Conservation (phyloP, 345 rosid genomes). For the Melastoma malabathricum region DNA sequence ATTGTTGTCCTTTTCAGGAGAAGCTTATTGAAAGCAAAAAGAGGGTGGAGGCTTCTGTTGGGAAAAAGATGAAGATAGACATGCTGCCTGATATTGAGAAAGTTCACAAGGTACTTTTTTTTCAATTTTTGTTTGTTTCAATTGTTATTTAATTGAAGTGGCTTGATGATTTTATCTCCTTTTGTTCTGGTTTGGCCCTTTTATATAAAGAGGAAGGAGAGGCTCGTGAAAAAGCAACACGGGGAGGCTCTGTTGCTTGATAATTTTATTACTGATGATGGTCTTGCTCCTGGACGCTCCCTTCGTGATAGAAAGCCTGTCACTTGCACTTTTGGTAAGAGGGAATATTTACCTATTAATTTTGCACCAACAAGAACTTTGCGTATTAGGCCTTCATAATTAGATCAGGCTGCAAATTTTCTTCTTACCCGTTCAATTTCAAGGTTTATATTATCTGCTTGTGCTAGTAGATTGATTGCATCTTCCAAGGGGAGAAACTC, state of each 20-base stretch:
- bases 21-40: constrained; percentile 74
- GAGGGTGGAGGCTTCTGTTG: constrained; percentile 77
- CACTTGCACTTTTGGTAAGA: constrained; percentile 81
- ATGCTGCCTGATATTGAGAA: constrained; percentile 96
- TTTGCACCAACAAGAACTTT: too few relatives aligned
- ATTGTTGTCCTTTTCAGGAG: constrained; percentile 39
- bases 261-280: constrained; percentile 53
- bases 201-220: constrained; percentile 62
- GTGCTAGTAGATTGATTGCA: too few relatives aligned
- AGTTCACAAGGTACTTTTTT: constrained; percentile 74
- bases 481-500: too few relatives aligned
- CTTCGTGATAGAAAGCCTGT: constrained; percentile 94
- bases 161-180: constrained; percentile 4
- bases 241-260: constrained; percentile 83
- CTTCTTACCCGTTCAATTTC: too few relatives aligned
- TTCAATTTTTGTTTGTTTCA: constrained; percentile 3
- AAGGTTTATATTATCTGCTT: too few relatives aligned
- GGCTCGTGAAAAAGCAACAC: constrained; percentile 77
- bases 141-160: neutral
- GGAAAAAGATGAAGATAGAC: constrained; percentile 78
- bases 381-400: too few relatives aligned
- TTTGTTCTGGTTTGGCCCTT: neutral
- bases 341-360: too few relatives aligned
- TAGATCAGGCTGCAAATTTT: too few relatives aligned
- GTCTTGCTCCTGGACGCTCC: constrained; percentile 72